Evolutionary conservation across 352 stramenopile species (phyloP), one percentile per base, ranked within the genome.

Genomic region (Poterioochromonas sp.): DNA sequence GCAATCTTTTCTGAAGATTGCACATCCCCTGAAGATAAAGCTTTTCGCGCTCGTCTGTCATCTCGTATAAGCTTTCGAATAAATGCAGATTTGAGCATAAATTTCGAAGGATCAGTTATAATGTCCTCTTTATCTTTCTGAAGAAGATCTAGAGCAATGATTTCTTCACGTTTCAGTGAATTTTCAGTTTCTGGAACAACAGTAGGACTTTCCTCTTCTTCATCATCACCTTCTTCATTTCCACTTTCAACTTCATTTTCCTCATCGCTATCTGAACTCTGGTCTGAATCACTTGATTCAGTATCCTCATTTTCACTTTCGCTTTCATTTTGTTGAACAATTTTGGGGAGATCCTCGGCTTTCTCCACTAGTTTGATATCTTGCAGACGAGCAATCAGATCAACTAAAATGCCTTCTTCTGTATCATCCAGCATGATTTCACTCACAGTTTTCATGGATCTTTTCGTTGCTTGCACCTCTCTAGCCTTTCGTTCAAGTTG

Each of bases 361-460:
- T 58, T 58, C 29, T 32, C 58, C 12, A 40, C 26, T 32, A 68
- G 12, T 11, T 40, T 35, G 11, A 68, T 39, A 37, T 35, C 58
- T 15, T 68, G 5, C 29, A 68, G 29, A 29, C 26, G 5, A 18
- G 58, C 58, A 40, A 68, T 5, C 5, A 37, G 12, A 68, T 35
- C 11, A 15, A 68, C 58, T 68, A 68, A 26, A 40, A 29, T 68
- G 5, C 26, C 58, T 68, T 68, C 58, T 37, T 68, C 58, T 39
- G 5, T 8, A 15, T 11, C 11, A 32, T 68, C 29, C 5, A 68
- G 29, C 12, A 35, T 29, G 5, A 68, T 40, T 68, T 68, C 58
- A 39, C 58, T 68, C 11, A 39, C 58, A 40, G 26, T 11, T 68
- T 35, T 12, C 12, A 68, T 40, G 5, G 58, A 68, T 40, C 29